Percentiles rank a stretch among this genome's conserved stretches.
Conservation (phyloP, 1,284 basidiomycete species). For the Rhodotorula sp. region DNA sequence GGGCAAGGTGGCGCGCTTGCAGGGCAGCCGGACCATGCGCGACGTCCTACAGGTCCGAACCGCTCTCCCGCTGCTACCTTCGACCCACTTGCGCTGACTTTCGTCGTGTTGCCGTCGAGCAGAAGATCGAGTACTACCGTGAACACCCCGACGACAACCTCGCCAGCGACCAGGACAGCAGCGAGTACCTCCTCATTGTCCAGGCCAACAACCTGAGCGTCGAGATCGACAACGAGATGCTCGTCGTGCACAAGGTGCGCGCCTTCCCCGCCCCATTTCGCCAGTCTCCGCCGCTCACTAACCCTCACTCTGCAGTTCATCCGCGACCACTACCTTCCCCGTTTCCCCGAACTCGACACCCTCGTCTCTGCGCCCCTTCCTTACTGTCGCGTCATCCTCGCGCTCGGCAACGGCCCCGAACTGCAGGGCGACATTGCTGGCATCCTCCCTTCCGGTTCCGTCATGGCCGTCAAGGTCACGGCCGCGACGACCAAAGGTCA, state of each 20-base stretch:
- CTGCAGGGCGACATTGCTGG: conserved; percentile 73
- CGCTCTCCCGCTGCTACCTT: too few relatives aligned
- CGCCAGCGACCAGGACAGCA: conserved; percentile 72
- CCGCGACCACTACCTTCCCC: conserved; percentile 92
- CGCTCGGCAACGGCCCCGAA: conserved; percentile 74
- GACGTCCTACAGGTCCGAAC: conserved; percentile 74
- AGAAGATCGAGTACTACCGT: conserved; percentile 88
- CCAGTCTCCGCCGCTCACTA: neutral
- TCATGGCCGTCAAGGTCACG: conserved; percentile 94
- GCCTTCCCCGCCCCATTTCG: neutral
- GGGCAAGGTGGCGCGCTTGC: conserved; percentile 80
- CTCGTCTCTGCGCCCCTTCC: conserved; percentile 83
- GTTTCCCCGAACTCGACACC: conserved; percentile 96
- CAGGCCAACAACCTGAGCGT: conserved; percentile 97
- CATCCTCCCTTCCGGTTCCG: conserved; percentile 83
- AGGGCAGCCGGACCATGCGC: conserved; percentile 77
- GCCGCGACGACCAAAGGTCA: conserved; percentile 87
- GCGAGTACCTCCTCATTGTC: conserved; percentile 95
- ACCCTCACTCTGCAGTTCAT: conserved; percentile 67
- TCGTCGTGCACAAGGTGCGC: conserved; percentile 88
- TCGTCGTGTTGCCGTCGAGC: neutral
- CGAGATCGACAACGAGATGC: conserved; percentile 96
- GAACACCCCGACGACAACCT: conserved; percentile 69
- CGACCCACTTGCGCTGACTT: neutral
- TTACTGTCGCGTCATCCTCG: conserved; percentile 88